These are phyloP conservation scores for Fusarium marasasianum DNA, from an alignment of 2,329 filamentous ascomycete genomes.

Conservation along the genomic window DNA sequence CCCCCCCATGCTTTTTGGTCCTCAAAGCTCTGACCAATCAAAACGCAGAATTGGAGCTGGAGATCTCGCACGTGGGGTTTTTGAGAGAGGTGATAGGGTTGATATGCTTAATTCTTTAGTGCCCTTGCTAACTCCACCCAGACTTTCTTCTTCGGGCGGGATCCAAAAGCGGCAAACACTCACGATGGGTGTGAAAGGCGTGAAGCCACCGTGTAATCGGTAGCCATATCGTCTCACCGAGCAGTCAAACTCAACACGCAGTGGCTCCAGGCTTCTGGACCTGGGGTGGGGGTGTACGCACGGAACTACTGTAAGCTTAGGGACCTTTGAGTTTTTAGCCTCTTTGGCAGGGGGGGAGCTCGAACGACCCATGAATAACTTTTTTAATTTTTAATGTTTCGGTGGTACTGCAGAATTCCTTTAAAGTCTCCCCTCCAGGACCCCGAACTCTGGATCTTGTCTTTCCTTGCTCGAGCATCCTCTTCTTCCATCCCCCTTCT, in stretches of 20 bases:
- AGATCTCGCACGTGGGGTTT: constrained; percentile 31
- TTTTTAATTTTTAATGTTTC: background rate
- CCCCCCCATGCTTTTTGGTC: background rate
- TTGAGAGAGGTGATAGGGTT: constrained; percentile 20
- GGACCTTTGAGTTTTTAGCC: constrained; percentile 3
- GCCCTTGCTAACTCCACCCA: background rate
- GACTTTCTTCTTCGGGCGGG: background rate
- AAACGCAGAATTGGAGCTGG: accelerated
- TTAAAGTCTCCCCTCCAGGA: constrained; percentile 30
- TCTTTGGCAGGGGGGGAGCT: background rate
- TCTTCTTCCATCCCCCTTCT: constrained; percentile 1
- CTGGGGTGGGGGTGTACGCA: constrained; percentile 6
- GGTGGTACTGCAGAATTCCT: constrained; percentile 3
- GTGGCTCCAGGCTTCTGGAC: constrained; percentile 13
- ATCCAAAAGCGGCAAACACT: constrained; percentile 19
- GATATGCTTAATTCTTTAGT: constrained; percentile 34
- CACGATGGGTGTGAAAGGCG: constrained; percentile 12
- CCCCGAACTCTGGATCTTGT: background rate
- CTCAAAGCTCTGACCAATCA: background rate
- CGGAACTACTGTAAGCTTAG: constrained; percentile 1
- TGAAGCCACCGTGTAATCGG: constrained; percentile 21
- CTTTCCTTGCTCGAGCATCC: constrained; percentile 27
- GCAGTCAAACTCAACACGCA: background rate
- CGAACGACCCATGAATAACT: background rate
- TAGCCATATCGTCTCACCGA: constrained; percentile 40